Evolutionary conservation across 2,329 filamentous ascomycete species (phyloP).

Genomic region (Phialophora verrucosa): DNA sequence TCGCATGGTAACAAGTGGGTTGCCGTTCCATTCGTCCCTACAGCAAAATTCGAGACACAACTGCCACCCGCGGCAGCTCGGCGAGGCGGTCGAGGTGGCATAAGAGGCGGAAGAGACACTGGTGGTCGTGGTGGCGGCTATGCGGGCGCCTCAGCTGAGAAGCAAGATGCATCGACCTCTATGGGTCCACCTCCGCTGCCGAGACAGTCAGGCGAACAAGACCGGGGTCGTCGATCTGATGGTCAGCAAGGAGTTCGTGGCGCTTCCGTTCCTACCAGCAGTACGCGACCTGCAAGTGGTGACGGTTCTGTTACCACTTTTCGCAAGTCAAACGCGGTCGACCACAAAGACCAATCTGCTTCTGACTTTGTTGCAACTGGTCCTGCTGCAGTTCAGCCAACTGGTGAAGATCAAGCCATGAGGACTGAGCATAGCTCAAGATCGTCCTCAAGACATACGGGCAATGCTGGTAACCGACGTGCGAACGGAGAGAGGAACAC

Average conservation of each 20-base stretch:
- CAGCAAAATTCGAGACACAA: conserved; percentile 84
- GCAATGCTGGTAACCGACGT: conserved; percentile 13
- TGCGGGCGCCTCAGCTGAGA: conserved; percentile 44
- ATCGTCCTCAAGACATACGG: conserved; percentile 37
- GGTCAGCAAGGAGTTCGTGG: conserved; percentile 45
- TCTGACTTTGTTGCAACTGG: conserved; percentile 7
- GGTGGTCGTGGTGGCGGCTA: conserved; percentile 55
- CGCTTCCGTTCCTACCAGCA: conserved; percentile 49
- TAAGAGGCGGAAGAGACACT: conserved; percentile 56
- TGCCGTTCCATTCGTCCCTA: conserved; percentile 79
- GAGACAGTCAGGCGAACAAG: conserved; percentile 36
- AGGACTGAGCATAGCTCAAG: conserved; percentile 32
- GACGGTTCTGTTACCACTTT: conserved; percentile 43
- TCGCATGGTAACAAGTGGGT: conserved; percentile 80
- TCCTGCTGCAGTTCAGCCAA: conserved; percentile 10
- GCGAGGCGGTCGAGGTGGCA: conserved; percentile 61
- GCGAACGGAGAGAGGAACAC: conserved; percentile 23
- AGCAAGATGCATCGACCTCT: conserved; percentile 38
- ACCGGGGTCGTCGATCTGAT: conserved; percentile 36
- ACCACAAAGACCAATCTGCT: conserved; percentile 33
- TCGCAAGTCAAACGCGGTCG: conserved; percentile 42
- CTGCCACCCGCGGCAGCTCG: conserved; percentile 57
- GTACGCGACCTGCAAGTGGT: conserved; percentile 46
- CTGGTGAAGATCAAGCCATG: conserved; percentile 16
- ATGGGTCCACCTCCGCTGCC: conserved; percentile 40